These are phyloP conservation scores for Aspergillus fijiensis DNA, from an alignment of 2,329 filamentous ascomycete species.

Conservation along the genomic window DNA sequence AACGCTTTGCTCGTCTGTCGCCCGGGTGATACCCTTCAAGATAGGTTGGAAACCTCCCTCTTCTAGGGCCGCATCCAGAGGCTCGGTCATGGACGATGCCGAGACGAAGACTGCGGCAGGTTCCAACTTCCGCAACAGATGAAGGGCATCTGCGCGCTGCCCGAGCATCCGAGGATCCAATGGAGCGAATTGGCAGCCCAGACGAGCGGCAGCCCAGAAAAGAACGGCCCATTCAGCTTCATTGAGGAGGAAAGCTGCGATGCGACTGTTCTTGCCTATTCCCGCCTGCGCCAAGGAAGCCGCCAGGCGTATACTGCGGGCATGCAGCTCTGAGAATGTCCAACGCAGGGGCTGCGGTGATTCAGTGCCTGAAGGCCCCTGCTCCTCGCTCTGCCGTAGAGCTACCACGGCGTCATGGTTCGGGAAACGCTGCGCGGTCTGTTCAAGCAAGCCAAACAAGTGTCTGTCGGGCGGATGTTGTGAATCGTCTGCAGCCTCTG, in stretches of 20 bases:
- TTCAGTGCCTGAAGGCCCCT: neutral
- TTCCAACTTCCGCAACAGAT: neutral
- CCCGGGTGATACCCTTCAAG: neutral
- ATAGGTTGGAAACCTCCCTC: neutral
- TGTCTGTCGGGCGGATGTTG: neutral
- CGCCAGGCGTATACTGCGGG: neutral
- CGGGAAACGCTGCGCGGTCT: neutral
- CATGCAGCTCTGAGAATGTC: neutral
- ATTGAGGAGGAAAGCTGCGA: conserved; percentile 4
- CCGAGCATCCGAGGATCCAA: conserved; percentile 3
- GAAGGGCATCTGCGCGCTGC: neutral
- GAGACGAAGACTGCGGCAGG: conserved; percentile 7
- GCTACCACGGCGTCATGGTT: neutral
- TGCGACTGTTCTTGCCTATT: neutral
- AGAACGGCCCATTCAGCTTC: conserved; percentile 13
- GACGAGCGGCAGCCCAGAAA: conserved; percentile 7
- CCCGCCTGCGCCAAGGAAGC: neutral
- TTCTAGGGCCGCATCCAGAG: neutral
- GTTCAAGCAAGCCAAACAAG: neutral
- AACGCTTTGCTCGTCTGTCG: too few species aligned
- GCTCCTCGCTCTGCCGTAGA: neutral
- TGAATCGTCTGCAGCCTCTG: neutral
- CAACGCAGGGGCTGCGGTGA: neutral
- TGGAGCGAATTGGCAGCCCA: conserved; percentile 7
- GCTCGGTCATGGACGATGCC: neutral